Evolutionary conservation across 1,139 yeast species (phyloP).

Genomic region (Zygosaccharomyces sapae): DNA sequence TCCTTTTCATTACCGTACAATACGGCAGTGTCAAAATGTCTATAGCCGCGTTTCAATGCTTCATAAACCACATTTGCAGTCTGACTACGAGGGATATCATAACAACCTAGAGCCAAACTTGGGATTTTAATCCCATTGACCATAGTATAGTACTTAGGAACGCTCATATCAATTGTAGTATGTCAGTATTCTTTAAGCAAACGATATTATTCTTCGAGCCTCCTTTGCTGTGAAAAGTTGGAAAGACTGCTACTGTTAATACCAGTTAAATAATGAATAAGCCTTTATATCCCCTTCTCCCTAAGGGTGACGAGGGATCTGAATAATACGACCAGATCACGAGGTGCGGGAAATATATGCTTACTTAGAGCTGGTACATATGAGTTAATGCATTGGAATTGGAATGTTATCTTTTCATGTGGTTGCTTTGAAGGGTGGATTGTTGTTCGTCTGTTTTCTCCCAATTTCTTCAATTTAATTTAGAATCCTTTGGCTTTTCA

Average conservation of each 20-base stretch:
- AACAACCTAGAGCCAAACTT: slow-evolving; percentile 56
- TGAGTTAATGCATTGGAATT: background rate
- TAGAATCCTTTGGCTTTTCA: slow-evolving; percentile 15
- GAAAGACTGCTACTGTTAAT: background rate
- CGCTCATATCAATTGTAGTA: slow-evolving; percentile 9
- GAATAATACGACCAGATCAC: background rate
- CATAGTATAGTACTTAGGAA: slow-evolving; percentile 32
- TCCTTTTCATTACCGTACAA: slow-evolving; percentile 55
- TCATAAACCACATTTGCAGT: slow-evolving; percentile 44
- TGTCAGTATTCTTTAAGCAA: too few species aligned
- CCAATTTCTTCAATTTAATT: slow-evolving; percentile 5
- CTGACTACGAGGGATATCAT: slow-evolving; percentile 43
- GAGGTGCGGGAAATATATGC: background rate
- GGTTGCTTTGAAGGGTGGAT: background rate
- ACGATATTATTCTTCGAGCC: too few species aligned
- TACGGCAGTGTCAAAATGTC: slow-evolving; percentile 65
- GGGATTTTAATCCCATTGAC: slow-evolving; percentile 50
- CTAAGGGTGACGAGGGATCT: background rate
- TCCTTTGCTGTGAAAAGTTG: too few species aligned
- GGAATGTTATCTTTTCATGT: slow-evolving; percentile 1
- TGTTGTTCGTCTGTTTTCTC: background rate
- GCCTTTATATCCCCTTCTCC: background rate
- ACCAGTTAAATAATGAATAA: background rate
- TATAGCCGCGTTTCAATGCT: slow-evolving; percentile 61
- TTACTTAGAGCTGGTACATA: slow-evolving; percentile 4